Evolutionary conservation across 164 flowering plant genomes (phyloP), one percentile per base, ranked within the genome.

Genomic region (Dillenia turbinata): DNA sequence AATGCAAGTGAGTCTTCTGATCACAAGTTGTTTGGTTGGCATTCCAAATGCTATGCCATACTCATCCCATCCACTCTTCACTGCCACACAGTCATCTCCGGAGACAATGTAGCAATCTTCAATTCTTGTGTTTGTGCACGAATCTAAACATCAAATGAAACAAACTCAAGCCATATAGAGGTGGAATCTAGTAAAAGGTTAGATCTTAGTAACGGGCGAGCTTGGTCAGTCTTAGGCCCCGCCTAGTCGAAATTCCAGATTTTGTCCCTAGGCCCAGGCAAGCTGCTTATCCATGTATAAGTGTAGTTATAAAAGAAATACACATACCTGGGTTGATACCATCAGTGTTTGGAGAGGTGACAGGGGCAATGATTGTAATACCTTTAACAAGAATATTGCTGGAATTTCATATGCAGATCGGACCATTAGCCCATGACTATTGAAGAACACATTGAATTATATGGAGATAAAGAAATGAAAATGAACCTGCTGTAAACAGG

Each of bases 41-140:
- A 81, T 85, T 19, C 76, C 86, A 10, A 49, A 78, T 1, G 79
- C 70, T 5, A 85, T 85, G 0, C 89, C 92, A 50, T 83, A 87
- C 69, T 87, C 74, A 60, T 87, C 92, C 92, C 92, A 87, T 0
- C 92, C 92, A 51, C 89, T 85, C 69, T 87, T 87, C 0, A 87
- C 79, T 0, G 89, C 92, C 1, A 87, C 72, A 45, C 89, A 84
- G 60, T 87, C 92, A 60, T 87, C 92, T 44, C 92, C 89, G n/a
- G 92, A 84, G 19, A 84, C 86, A 12, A 87, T 80, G 77, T 81
- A 87, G 57, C 81, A 77, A 72, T 87, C 89, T 54, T 81, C 81
- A 26, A 87, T 87, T 57, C 76, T 43, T 9, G 79, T 80, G 65
- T 87, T 85, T 15, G 77, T 74, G 74, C 88, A 83, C 0, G 92